Evolutionary conservation across 2,329 filamentous ascomycete species (phyloP).

Genomic region (Nemania serpens): DNA sequence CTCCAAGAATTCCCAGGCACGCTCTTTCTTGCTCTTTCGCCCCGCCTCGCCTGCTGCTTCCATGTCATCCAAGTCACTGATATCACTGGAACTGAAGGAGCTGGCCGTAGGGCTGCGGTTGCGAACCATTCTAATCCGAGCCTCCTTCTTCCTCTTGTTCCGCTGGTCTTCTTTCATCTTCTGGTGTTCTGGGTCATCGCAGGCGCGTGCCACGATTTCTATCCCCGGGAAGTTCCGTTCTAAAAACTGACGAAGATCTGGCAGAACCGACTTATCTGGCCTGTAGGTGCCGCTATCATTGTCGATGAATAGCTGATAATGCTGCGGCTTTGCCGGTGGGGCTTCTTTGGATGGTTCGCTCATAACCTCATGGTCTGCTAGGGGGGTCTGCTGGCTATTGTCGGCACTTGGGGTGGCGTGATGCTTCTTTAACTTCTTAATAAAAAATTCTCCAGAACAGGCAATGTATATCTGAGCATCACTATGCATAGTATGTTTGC

Average conservation of each 20-base stretch:
- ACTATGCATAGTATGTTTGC: slow-evolving; percentile 97
- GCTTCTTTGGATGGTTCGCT: slow-evolving; percentile 51
- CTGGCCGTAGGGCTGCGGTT: slow-evolving; percentile 57
- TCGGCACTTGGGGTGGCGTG: slow-evolving; percentile 50
- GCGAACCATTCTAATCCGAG: slow-evolving; percentile 58
- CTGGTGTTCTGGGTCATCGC: slow-evolving; percentile 74
- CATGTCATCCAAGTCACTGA: slow-evolving; percentile 56
- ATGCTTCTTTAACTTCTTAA: slow-evolving; percentile 67
- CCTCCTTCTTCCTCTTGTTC: slow-evolving; percentile 71
- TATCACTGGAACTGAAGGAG: slow-evolving; percentile 57
- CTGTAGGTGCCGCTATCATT: slow-evolving; percentile 95
- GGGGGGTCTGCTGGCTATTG: slow-evolving; percentile 56
- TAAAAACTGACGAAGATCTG: slow-evolving; percentile 72
- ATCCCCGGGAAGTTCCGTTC: slow-evolving; percentile 76
- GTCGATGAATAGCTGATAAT: slow-evolving; percentile 89
- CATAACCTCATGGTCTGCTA: slow-evolving; percentile 47
- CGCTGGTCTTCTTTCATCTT: slow-evolving; percentile 78
- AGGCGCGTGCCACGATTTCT: slow-evolving; percentile 74
- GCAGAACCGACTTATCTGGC: slow-evolving; percentile 77
- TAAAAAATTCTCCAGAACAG: slow-evolving; percentile 91
- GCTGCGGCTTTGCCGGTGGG: slow-evolving; percentile 53
- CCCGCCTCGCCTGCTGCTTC: slow-evolving; percentile 45
- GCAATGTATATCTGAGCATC: slow-evolving; percentile 91
- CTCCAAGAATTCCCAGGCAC: slow-evolving; percentile 55
- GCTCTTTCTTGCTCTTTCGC: slow-evolving; percentile 57